These are phyloP conservation scores for Fusarium paranaense DNA, from an alignment of 2,329 filamentous ascomycete genomes.

Conservation along the genomic window DNA sequence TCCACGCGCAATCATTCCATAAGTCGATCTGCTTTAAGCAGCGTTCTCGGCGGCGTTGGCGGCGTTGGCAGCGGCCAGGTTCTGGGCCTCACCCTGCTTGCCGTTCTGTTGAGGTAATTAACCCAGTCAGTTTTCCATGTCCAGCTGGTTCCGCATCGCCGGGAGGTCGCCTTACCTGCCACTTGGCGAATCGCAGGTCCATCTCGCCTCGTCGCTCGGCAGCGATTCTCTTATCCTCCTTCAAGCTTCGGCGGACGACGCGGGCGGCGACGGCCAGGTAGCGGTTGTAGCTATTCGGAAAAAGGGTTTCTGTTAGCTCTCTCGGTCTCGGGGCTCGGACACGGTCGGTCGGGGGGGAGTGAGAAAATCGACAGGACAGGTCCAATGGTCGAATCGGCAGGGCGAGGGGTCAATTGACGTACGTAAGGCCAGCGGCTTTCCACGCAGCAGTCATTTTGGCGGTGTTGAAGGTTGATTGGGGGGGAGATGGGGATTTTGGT, in stretches of 20 bases:
- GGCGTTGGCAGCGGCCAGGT: slow-evolving; percentile 70
- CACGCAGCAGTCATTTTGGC: slow-evolving; percentile 95
- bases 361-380: not conserved
- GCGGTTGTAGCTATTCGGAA: slow-evolving; percentile 90
- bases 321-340: slow-evolving; percentile 29
- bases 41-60: slow-evolving; percentile 53
- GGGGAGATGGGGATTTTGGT: slow-evolving; percentile 43
- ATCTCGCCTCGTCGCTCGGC: slow-evolving; percentile 92
- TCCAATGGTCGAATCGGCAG: slow-evolving; percentile 28
- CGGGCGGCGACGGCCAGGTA: slow-evolving; percentile 96
- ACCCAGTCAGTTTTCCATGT: slow-evolving; percentile 38
- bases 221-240: slow-evolving; percentile 89
- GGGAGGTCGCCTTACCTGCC: slow-evolving; percentile 74
- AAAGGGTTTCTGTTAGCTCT: slow-evolving; percentile 49
- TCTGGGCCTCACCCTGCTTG: slow-evolving; percentile 91
- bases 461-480: slow-evolving; percentile 52
- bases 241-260: slow-evolving; percentile 94
- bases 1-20: slow-evolving; percentile 39
- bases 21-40: slow-evolving; percentile 45
- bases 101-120: slow-evolving; percentile 77
- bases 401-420: slow-evolving; percentile 60
- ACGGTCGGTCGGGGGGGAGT: slow-evolving; percentile 19
- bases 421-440: slow-evolving; percentile 98
- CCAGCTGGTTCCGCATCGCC: not conserved
- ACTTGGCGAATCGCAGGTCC: slow-evolving; percentile 92